A percentile compares a stretch with the other conserved stretches of the same genome.
phyloP scores from a whole-genome alignment of 495 filamentous ascomycete species.

The Neurospora tetrasperma region DNA sequence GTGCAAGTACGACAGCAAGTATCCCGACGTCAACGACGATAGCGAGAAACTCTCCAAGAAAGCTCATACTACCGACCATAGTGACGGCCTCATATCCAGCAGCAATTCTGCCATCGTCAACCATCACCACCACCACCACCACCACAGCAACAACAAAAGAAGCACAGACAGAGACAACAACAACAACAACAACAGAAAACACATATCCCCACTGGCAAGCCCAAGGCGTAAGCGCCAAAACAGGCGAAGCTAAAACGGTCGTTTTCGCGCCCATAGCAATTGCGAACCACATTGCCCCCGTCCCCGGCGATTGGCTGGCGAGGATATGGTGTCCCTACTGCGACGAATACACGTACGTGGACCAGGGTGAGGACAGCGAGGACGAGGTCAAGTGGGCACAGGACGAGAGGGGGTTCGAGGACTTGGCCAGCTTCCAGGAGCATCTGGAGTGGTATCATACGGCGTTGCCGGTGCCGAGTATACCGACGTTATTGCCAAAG shows the following conservation, averaged over 20 bases:
- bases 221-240: constrained; percentile 8
- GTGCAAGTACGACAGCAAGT: neutral
- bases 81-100: neutral
- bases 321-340: constrained; percentile 36
- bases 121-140: neutral
- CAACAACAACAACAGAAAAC: constrained; percentile 3
- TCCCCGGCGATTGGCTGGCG: constrained; percentile 31
- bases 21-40: neutral
- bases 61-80: neutral
- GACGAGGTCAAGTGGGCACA: constrained; percentile 33
- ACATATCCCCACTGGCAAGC: constrained; percentile 27
- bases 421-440: constrained; percentile 29
- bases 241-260: constrained; percentile 29
- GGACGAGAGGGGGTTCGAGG: constrained; percentile 33
- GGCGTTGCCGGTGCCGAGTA: constrained; percentile 20
- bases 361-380: constrained; percentile 31
- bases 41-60: neutral
- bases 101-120: neutral
- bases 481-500: constrained; percentile 8
- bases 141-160: neutral
- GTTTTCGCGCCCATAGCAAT: constrained; percentile 40
- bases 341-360: constrained; percentile 37
- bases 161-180: neutral
- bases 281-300: constrained; percentile 37
- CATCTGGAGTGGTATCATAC: constrained; percentile 40